Evolutionary conservation across 2,329 filamentous ascomycete genomes (phyloP).

Genomic region (Leptosphaerulina australis): DNA sequence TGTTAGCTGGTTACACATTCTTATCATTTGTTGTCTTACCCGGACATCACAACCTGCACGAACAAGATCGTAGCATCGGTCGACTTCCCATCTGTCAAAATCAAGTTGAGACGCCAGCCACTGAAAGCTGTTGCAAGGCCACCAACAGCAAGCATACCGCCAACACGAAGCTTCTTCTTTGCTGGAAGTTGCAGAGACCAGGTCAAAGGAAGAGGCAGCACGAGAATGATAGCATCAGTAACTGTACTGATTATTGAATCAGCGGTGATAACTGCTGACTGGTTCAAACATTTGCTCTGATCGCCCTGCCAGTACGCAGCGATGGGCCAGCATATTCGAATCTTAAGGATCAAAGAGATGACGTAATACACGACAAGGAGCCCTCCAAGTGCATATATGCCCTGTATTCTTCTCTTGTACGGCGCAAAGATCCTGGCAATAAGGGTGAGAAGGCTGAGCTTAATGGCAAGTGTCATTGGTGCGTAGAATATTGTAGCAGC

Average conservation of each 20-base stretch:
- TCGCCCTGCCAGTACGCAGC: constrained; percentile 28
- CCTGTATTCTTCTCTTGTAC: constrained; percentile 16
- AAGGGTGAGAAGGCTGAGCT: constrained; percentile 32
- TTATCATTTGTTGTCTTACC: too few species aligned
- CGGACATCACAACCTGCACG: constrained; percentile 16
- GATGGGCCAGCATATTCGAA: constrained; percentile 26
- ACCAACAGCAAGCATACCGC: constrained; percentile 39
- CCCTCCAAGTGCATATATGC: constrained; percentile 23
- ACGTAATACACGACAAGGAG: constrained; percentile 18
- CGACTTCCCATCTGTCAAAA: constrained; percentile 15
- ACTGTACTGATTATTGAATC: constrained; percentile 43
- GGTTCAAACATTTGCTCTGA: constrained; percentile 38
- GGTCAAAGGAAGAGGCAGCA: constrained; percentile 44
- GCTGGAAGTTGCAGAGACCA: constrained; percentile 38
- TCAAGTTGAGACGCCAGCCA: constrained; percentile 33
- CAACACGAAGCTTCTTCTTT: constrained; percentile 45
- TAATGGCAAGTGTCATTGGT: constrained; percentile 28
- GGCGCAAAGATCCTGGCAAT: constrained; percentile 32
- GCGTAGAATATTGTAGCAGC: constrained; percentile 26
- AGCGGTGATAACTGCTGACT: constrained; percentile 42
- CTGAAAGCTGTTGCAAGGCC: constrained; percentile 40
- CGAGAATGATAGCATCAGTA: constrained; percentile 45
- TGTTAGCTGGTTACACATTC: neutral
- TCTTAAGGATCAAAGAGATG: constrained; percentile 8
- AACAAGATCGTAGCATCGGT: constrained; percentile 14